Evolutionary conservation across 2,329 filamentous ascomycete genomes (phyloP).

Genomic region (Tolypocladium tundrense): DNA sequence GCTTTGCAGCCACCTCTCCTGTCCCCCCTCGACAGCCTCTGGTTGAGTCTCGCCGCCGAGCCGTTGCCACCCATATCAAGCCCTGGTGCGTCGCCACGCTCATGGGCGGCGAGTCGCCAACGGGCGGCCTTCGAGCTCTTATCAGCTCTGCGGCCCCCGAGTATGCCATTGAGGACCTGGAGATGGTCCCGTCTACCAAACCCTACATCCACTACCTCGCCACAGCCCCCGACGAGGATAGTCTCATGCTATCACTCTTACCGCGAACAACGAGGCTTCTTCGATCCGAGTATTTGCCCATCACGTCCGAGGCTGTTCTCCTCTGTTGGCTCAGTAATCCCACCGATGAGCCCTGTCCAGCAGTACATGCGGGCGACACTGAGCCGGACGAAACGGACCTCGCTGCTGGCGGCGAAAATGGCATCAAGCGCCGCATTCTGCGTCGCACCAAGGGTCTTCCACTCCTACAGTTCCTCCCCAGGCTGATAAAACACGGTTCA

Average conservation of each 20-base stretch:
- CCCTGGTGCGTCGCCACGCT: neutral
- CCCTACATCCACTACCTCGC: conserved; percentile 33
- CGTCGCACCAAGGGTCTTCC: neutral
- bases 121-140: conserved; percentile 14
- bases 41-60: neutral
- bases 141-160: conserved; percentile 13
- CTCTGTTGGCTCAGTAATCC: conserved; percentile 31
- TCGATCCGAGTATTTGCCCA: conserved; percentile 33
- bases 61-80: neutral
- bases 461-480: conserved; percentile 26
- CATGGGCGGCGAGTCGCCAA: conserved; percentile 13
- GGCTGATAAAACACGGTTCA: conserved; percentile 27
- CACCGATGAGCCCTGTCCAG: neutral
- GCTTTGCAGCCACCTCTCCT: neutral
- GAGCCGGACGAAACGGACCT: neutral
- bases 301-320: conserved; percentile 33
- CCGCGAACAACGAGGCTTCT: conserved; percentile 32
- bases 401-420: neutral
- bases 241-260: conserved; percentile 31
- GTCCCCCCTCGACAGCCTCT: neutral
- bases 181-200: conserved; percentile 22
- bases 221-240: conserved; percentile 28
- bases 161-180: conserved; percentile 13
- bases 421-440: neutral
- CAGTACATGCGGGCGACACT: neutral